Evolutionary conservation across 1,284 basidiomycete species (phyloP).

Genomic region (Melampsora abietis-canadensis): DNA sequence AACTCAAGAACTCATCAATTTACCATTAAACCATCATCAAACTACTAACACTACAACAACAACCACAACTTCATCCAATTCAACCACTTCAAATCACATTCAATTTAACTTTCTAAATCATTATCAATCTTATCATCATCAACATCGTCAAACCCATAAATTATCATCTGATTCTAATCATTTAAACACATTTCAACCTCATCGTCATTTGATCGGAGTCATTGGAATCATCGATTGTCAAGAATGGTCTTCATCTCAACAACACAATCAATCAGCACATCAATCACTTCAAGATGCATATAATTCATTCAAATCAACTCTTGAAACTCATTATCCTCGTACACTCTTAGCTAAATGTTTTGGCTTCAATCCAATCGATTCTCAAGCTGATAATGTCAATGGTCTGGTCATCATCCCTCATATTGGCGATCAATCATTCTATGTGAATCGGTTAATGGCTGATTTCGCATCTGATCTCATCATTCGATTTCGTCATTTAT

Average conservation of each 20-base stretch:
- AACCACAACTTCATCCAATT: background rate
- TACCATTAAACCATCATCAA: background rate
- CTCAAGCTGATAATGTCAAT: conserved; percentile 21
- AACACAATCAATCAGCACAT: background rate
- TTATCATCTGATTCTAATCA: background rate
- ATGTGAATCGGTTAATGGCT: conserved; percentile 19
- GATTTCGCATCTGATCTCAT: conserved; percentile 34
- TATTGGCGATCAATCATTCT: conserved; percentile 35
- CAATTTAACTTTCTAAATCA: conserved; percentile 22
- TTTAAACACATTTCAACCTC: conserved; percentile 22
- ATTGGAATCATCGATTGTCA: conserved; percentile 37
- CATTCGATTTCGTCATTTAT: conserved; percentile 15
- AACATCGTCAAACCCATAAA: background rate
- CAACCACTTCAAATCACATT: conserved; percentile 10
- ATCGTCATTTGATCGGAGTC: conserved; percentile 29
- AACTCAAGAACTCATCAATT: conserved; percentile 12
- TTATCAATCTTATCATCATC: conserved; percentile 13
- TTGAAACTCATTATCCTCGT: conserved; percentile 30
- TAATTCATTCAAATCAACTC: conserved; percentile 15
- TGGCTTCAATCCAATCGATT: conserved; percentile 28
- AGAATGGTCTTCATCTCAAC: conserved; percentile 5
- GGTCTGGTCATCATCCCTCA: conserved; percentile 30
- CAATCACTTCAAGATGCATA: conserved; percentile 16
- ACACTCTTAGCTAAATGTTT: conserved; percentile 30
- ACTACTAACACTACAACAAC: background rate